These are phyloP conservation scores for Ceraceosorus bombacis DNA, from an alignment of 1,284 basidiomycete species.

Conservation along the genomic window DNA sequence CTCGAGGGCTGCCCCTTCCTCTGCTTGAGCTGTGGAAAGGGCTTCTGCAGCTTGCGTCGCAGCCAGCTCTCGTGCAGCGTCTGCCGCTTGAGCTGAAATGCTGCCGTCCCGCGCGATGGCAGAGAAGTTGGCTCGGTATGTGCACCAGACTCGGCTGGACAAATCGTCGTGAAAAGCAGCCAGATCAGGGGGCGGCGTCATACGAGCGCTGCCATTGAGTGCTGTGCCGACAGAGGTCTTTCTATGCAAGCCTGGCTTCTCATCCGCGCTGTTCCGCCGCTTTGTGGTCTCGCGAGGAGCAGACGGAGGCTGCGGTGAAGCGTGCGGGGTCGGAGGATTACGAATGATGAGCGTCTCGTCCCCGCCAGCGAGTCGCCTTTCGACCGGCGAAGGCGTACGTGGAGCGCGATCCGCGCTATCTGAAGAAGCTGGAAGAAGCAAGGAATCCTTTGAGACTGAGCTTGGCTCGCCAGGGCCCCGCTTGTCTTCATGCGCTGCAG, in stretches of 20 bases:
- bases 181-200: constrained; percentile 1
- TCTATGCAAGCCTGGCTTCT: constrained; percentile 9
- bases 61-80: constrained; percentile 14
- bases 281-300: constrained; percentile 16
- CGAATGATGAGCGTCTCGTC: constrained; percentile 6
- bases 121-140: constrained; percentile 41
- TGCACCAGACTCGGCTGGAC: constrained; percentile 42
- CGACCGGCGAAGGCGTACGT: neutral
- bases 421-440: neutral
- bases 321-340: constrained; percentile 15
- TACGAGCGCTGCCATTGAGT: neutral
- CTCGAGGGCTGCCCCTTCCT: neutral
- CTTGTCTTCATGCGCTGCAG: neutral
- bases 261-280: constrained; percentile 8
- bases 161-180: constrained; percentile 24
- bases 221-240: neutral
- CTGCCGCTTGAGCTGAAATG: constrained; percentile 38
- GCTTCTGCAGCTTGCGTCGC: constrained; percentile 7
- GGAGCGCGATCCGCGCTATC: neutral
- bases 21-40: neutral
- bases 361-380: neutral
- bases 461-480: neutral
- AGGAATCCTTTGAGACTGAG: neutral
- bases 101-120: constrained; percentile 42
- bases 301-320: constrained; percentile 5